Conservation (phyloP, 176 grass and related monocot genomes). For the Pontederia paniculata region DNA sequence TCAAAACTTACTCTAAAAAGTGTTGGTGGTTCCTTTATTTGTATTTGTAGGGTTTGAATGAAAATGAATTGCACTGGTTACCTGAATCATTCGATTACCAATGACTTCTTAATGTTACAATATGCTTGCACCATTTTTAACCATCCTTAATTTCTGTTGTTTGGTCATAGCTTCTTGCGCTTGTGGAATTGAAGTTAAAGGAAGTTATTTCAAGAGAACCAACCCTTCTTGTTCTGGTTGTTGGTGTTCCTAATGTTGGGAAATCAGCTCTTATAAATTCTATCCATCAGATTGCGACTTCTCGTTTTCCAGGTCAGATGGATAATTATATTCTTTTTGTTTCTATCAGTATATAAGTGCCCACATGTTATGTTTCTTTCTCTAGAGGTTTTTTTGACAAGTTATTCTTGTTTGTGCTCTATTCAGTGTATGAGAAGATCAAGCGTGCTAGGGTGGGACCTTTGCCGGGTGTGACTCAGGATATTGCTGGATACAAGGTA, state of each 20-base stretch:
- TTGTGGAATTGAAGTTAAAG: constrained; percentile 82
- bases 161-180: constrained; percentile 51
- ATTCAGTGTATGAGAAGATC: constrained; percentile 60
- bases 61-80: background rate
- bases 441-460: constrained; percentile 78
- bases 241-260: constrained; percentile 93
- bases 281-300: constrained; percentile 71
- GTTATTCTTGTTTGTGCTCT: constrained; percentile 8
- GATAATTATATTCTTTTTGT: background rate
- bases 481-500: constrained; percentile 96
- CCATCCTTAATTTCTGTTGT: background rate
- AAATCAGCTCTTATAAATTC: constrained; percentile 95
- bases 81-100: background rate
- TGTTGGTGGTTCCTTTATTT: background rate
- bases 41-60: background rate
- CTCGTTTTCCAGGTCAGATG: constrained; percentile 73
- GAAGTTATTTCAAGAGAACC: constrained; percentile 87
- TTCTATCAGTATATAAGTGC: background rate
- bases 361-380: background rate
- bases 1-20: no score
- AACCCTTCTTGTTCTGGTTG: constrained; percentile 88
- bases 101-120: background rate
- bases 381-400: constrained; percentile 2
- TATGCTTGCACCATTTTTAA: background rate
- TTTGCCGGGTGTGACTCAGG: constrained; percentile 89